Conservation (phyloP, 163 green algal genomes). For the Scenedesmus sp. region DNA sequence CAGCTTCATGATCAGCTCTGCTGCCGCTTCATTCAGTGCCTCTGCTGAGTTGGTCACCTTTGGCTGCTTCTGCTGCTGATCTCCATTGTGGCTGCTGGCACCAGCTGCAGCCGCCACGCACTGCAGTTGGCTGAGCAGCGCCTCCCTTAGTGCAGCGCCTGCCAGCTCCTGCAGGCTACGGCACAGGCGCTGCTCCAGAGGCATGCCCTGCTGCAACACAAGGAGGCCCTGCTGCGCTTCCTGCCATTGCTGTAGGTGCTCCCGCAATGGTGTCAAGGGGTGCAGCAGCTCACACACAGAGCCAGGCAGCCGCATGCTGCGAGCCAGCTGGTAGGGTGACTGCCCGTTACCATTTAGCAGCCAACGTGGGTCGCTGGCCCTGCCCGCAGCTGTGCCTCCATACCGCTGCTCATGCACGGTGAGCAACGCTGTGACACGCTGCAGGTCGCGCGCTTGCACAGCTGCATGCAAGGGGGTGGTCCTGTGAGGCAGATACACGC, state of each 20-base stretch:
- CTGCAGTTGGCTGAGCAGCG: background rate
- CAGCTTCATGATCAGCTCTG: background rate
- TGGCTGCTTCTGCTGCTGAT: background rate
- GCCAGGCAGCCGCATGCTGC: background rate
- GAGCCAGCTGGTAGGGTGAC: background rate
- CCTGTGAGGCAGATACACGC: background rate
- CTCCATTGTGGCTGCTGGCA: background rate
- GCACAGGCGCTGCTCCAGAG: background rate
- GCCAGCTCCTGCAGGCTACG: background rate
- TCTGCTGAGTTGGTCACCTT: background rate
- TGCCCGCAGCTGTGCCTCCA: background rate
- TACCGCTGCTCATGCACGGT: background rate
- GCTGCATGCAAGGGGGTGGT: background rate
- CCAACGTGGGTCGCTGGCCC: background rate
- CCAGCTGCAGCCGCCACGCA: background rate
- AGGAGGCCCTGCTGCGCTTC: background rate
- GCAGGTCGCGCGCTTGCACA: background rate
- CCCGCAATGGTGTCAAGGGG: background rate
- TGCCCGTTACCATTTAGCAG: background rate
- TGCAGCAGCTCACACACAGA: background rate
- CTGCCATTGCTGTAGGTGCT: background rate
- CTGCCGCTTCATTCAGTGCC: background rate
- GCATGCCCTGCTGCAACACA: background rate
- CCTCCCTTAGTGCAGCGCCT: background rate
- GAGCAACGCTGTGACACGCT: background rate